Evolutionary conservation across 768 basidiomycete genomes (phyloP), one percentile per base, ranked within the genome.

Genomic region (Trametes punicea): DNA sequence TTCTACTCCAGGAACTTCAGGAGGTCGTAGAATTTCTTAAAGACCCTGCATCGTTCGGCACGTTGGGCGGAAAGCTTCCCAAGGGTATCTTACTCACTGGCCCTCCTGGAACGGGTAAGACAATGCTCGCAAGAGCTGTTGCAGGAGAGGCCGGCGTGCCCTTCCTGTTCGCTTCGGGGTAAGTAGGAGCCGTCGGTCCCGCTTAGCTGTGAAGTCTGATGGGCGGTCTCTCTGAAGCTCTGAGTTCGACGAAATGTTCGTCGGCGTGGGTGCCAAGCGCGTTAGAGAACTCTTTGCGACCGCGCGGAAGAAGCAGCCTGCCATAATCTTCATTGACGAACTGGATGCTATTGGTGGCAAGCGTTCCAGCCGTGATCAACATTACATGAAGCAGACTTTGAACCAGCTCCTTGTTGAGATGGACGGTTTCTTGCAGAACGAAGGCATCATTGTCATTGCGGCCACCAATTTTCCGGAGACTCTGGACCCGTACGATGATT

Each of bases 321-420:
- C 97, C 15, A 98, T 99, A 71, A 93, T 99, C 59, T 99, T 99
- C 74, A 98, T 99, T 65, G 94, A 98, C 64, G 94, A 98, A 67
- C 75, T 98, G 29, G 94, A 98, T 67, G 93, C 94, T 2, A 90
- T 98, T 60, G 94, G 94, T 46, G 86, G 90, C 18, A 94, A 92
- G 71, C 85, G 94, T 41, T 88, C 83, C 63, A 83, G 80, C 57
- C 82, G 88, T 55, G 88, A 92, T 60, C 87, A 93, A 71, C 87
- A 90, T 65, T 90, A 92, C 73, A 84, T 91, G 85, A 93, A 92
- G 64, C 91, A 93, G 71, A 94, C 97, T 0, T 78, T 99, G 42
- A 99, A 99, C 66, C 96, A 98, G 71, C 80, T 99, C 15, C 80
- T 99, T 47, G 92, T 95, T 36, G 97, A 99, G 71, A 88, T 98